Conservation (phyloP, 208 protist species). For the Wallacemonas rigidus region DNA sequence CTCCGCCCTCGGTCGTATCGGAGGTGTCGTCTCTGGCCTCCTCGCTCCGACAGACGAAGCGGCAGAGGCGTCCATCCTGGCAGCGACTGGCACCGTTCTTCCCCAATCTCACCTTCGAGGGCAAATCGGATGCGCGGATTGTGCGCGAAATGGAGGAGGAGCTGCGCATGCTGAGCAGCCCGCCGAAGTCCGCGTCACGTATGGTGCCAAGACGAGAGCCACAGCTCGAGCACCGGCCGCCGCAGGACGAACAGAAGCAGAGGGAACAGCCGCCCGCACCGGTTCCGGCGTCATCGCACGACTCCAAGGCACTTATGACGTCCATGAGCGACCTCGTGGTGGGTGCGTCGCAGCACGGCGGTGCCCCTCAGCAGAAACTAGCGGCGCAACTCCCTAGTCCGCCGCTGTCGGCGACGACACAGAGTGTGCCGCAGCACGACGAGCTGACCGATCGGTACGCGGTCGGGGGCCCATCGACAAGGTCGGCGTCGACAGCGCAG, state of each 20-base stretch:
- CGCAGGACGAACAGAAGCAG: no score
- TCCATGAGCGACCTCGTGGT: neutral
- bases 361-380: neutral
- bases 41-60: slow-evolving; percentile 4
- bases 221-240: neutral
- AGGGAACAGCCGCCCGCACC: neutral
- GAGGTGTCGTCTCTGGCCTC: slow-evolving; percentile 9
- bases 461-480: neutral
- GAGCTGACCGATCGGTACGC: neutral
- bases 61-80: slow-evolving; percentile 19
- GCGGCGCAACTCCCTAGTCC: neutral
- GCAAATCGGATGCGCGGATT: slow-evolving; percentile 19
- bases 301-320: neutral
- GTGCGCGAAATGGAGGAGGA: slow-evolving; percentile 19
- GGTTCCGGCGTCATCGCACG: neutral
- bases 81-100: slow-evolving; percentile 16
- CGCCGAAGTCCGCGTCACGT: neutral
- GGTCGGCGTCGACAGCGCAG: neutral
- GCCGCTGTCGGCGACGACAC: neutral
- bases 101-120: slow-evolving; percentile 2
- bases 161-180: slow-evolving; percentile 12
- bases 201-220: neutral
- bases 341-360: neutral
- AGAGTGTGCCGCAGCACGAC: neutral
- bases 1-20: neutral